Percentiles rank a stretch among this genome's conserved stretches.
phyloP scores from a whole-genome alignment of 345 rosid genomes.

The Garcia nutans region DNA sequence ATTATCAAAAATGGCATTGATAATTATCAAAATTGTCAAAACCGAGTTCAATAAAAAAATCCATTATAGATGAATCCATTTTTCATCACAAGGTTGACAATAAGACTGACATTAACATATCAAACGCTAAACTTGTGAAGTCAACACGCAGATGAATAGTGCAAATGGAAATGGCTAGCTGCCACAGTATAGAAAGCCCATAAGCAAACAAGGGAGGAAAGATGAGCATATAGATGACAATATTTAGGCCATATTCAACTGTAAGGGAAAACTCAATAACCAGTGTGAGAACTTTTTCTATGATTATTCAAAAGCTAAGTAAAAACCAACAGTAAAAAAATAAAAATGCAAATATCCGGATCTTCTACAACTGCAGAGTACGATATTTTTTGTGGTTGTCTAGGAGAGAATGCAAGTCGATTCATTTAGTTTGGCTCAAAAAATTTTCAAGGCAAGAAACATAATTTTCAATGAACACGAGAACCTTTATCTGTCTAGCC shows the following conservation, averaged over 20 bases:
- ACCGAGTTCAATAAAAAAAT: too few species aligned
- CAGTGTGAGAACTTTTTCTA: not conserved
- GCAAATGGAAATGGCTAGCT: not conserved
- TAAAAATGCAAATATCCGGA: slow-evolving; percentile 3
- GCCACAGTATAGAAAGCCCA: not conserved
- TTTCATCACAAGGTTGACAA: too few species aligned
- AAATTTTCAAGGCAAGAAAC: slow-evolving; percentile 24
- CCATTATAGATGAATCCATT: not conserved
- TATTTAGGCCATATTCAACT: not conserved
- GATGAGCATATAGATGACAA: not conserved
- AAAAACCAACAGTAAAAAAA: not conserved
- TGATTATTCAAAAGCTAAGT: not conserved
- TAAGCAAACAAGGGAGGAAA: not conserved
- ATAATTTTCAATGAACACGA: slow-evolving; percentile 10
- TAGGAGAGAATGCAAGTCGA: slow-evolving; percentile 6
- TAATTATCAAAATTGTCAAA: too few species aligned
- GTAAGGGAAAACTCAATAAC: not conserved
- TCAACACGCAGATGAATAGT: too few species aligned
- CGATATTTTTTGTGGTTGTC: slow-evolving; percentile 2
- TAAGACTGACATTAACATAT: not conserved
- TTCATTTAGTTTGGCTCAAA: slow-evolving; percentile 18
- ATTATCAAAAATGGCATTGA: too few species aligned
- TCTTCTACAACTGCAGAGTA: not conserved
- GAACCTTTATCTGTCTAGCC: slow-evolving; percentile 20
- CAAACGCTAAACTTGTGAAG: not conserved